Evolutionary conservation across 2,329 filamentous ascomycete genomes (phyloP).

Genomic region (Aspergillus eucalypticola): DNA sequence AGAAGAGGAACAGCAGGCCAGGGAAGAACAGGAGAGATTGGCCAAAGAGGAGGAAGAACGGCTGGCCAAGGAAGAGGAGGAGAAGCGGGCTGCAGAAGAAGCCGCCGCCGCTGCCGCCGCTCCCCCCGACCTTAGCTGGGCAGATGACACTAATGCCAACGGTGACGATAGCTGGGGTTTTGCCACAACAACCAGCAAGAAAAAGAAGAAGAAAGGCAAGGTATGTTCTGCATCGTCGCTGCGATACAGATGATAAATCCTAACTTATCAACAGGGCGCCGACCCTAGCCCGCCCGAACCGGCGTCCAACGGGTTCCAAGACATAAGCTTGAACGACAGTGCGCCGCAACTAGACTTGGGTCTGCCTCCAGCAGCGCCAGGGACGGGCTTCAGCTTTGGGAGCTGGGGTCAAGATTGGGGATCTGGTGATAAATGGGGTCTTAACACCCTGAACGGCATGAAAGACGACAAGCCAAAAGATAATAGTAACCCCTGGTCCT

Average conservation of each 20-base stretch:
- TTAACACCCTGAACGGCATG: slow-evolving; percentile 39
- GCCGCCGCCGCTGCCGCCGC: slow-evolving; percentile 31
- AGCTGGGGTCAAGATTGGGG: slow-evolving; percentile 62
- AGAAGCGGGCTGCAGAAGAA: slow-evolving; percentile 30
- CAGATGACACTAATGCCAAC: slow-evolving; percentile 45
- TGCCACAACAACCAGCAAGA: slow-evolving; percentile 52
- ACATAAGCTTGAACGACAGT: slow-evolving; percentile 66
- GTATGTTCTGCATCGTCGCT: slow-evolving; percentile 35
- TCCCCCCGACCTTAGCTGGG: slow-evolving; percentile 45
- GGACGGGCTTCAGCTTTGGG: slow-evolving; percentile 50
- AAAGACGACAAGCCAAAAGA: slow-evolving; percentile 32
- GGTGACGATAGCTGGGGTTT: slow-evolving; percentile 58
- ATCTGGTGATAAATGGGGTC: slow-evolving; percentile 52
- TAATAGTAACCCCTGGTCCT: slow-evolving; percentile 46
- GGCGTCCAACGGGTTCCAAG: slow-evolving; percentile 60
- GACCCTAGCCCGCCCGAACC: slow-evolving; percentile 35
- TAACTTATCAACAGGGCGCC: not conserved
- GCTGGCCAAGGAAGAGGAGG: slow-evolving; percentile 27
- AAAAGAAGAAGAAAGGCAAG: slow-evolving; percentile 61
- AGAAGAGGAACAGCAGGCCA: slow-evolving; percentile 28
- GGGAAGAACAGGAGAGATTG: slow-evolving; percentile 29
- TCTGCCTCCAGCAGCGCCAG: slow-evolving; percentile 51
- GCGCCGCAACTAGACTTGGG: slow-evolving; percentile 60
- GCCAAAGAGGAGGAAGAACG: slow-evolving; percentile 37
- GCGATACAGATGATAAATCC: not conserved